Base-by-base conservation (phyloP, 177 flowering plant genomes). In the Vitis hybrid region DNA sequence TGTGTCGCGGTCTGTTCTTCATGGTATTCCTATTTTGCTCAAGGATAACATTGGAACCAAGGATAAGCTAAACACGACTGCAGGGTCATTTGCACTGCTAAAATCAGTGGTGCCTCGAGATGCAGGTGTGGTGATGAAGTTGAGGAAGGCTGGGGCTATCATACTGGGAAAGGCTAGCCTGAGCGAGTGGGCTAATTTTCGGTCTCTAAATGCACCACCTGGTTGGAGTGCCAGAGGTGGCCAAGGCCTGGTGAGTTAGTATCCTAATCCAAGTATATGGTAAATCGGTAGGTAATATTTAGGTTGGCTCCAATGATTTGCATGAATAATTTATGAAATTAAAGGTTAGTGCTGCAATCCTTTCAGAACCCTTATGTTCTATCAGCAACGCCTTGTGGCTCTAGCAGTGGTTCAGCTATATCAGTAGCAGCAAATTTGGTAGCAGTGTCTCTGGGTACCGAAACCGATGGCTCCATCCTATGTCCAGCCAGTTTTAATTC, bases 161-260 rank as follows among this genome's bases (percentile, higher is more conserved):
- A 81, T 89, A 16, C 19, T 89, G 65, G 91, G 93, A 48, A 89
- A 89, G 63, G 86, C 89, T 2, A 78, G 87, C 67, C 20, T 89
- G 59, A 82, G 75, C 9, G 89, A 89, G 71, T 88, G 90, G 93
- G 58, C 82, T 16, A 0, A 50, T n/a, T 79, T 68, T 5, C 72
- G 90, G 29, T 9, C 85, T 82, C 0, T 31, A n/a, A 22, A 22
- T 1, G 26, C 26, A 22, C 26, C 26, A 22, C 26, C 26, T 39
- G 90, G 85, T 9, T 89, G 88, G 84, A 63, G 83, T 57, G 84
- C 79, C 18, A 70, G 86, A 73, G 65, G 75, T 20, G 88, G 84
- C 50, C 80, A 73, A 65, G 82, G 80, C 3, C 63, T 26, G 73
- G 76, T 77, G 15, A 56, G 71, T 50, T 34, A 16, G 13, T 10